Percentiles rank a stretch among this genome's conserved stretches.
Evolutionary conservation across 2,329 filamentous ascomycete species (phyloP).

Genomic region (Fusarium robinianum): DNA sequence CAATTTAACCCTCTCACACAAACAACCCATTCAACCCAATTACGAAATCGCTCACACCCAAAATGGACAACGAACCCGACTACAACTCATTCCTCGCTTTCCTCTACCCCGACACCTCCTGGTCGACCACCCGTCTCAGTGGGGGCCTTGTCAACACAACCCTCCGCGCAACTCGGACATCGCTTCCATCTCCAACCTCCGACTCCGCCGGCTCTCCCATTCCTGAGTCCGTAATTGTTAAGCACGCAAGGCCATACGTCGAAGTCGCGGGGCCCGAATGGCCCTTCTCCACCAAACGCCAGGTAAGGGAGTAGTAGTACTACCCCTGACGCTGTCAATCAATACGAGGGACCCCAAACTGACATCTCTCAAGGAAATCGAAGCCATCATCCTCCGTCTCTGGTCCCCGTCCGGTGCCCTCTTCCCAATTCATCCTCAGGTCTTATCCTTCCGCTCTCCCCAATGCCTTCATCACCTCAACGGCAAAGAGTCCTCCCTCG

Average conservation of each 20-base stretch:
- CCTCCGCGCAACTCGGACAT: slow-evolving; percentile 8
- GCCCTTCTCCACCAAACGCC: slow-evolving; percentile 19
- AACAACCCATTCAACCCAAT: too few species aligned
- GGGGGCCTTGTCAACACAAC: slow-evolving; percentile 26
- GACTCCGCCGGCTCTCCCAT: slow-evolving; percentile 1
- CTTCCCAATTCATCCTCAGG: too few species aligned
- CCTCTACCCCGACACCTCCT: background rate
- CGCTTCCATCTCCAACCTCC: too few species aligned
- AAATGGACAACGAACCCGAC: slow-evolving; percentile 1
- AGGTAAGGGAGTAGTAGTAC: too few species aligned
- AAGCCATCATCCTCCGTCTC: background rate
- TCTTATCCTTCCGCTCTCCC: too few species aligned
- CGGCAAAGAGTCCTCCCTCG: too few species aligned
- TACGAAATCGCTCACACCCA: too few species aligned
- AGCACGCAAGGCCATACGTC: slow-evolving; percentile 25
- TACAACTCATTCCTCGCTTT: background rate
- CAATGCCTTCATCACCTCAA: too few species aligned
- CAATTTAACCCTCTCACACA: too few species aligned
- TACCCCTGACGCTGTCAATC: background rate
- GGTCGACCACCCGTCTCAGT: slow-evolving; percentile 4
- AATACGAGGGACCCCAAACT: background rate
- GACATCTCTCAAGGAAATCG: background rate
- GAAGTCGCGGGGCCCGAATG: slow-evolving; percentile 16
- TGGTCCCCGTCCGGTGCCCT: background rate
- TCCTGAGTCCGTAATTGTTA: slow-evolving; percentile 22